These are phyloP conservation scores for Detonula confervacea DNA, from an alignment of 352 stramenopile species.

Conservation along the genomic window DNA sequence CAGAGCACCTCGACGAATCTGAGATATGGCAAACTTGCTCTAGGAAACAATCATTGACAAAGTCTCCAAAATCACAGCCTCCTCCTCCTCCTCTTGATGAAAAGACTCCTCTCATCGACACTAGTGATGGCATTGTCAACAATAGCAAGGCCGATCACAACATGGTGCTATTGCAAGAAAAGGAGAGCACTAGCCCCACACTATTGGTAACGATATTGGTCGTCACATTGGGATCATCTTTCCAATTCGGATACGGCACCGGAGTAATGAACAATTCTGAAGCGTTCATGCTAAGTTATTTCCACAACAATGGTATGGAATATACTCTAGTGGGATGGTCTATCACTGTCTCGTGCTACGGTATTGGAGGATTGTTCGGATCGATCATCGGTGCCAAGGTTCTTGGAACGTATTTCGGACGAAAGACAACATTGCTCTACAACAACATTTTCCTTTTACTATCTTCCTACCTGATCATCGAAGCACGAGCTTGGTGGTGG, in stretches of 20 bases:
- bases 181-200: conserved; percentile 14
- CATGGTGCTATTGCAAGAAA: too few species aligned
- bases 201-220: conserved; percentile 40
- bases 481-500: conserved; percentile 40
- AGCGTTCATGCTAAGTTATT: conserved; percentile 43
- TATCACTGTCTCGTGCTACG: conserved; percentile 46
- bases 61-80: neutral
- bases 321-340: conserved; percentile 44
- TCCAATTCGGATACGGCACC: conserved; percentile 56
- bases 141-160: too few species aligned
- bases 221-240: conserved; percentile 44
- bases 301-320: conserved; percentile 27
- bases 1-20: conserved; percentile 11
- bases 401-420: conserved; percentile 34
- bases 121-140: too few species aligned
- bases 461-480: conserved; percentile 27
- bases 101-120: neutral
- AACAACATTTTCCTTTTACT: conserved; percentile 53
- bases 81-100: neutral
- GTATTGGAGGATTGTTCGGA: conserved; percentile 48
- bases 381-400: conserved; percentile 43
- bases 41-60: neutral
- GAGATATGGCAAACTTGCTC: neutral
- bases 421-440: conserved; percentile 34
- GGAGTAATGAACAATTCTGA: conserved; percentile 57